A percentile compares a stretch with the other conserved stretches of the same genome.
phyloP scores from a whole-genome alignment of 2,329 filamentous ascomycete species.

The Talaromyces marneffei region DNA sequence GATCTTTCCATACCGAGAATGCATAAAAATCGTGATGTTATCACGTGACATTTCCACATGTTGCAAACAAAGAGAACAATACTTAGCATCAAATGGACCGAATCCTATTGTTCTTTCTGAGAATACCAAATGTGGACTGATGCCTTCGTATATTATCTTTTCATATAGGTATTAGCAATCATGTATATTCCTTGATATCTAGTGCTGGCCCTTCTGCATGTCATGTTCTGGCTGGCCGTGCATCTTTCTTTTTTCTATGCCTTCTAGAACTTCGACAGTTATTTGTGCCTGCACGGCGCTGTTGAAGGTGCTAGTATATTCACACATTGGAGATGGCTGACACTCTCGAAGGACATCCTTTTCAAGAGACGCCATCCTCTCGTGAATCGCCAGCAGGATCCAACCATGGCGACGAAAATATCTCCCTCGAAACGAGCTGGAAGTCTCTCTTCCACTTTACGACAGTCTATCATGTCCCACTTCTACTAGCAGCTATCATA shows the following conservation, averaged over 20 bases:
- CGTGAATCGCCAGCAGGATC: neutral
- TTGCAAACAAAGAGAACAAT: constrained; percentile 13
- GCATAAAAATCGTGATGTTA: neutral
- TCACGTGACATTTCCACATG: constrained; percentile 4
- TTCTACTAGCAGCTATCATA: constrained; percentile 51
- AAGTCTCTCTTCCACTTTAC: constrained; percentile 67
- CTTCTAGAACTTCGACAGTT: neutral
- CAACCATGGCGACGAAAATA: neutral
- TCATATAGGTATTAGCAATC: neutral
- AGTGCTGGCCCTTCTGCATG: neutral
- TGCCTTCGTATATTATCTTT: neutral
- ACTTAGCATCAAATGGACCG: constrained; percentile 5
- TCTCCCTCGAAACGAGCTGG: constrained; percentile 34
- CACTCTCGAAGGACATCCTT: neutral
- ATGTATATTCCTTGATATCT: neutral
- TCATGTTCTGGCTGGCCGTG: neutral
- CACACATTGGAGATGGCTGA: neutral
- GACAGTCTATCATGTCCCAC: constrained; percentile 51
- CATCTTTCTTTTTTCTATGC: neutral
- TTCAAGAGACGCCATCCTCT: neutral
- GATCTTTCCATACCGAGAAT: neutral
- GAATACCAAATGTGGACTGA: neutral
- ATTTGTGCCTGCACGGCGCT: neutral
- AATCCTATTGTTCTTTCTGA: constrained; percentile 9
- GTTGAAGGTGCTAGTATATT: neutral